A percentile compares a stretch with the other conserved stretches of the same genome.
phyloP scores from a whole-genome alignment of 805 yeast genomes.

The Kodamaea nitidulidarum region DNA sequence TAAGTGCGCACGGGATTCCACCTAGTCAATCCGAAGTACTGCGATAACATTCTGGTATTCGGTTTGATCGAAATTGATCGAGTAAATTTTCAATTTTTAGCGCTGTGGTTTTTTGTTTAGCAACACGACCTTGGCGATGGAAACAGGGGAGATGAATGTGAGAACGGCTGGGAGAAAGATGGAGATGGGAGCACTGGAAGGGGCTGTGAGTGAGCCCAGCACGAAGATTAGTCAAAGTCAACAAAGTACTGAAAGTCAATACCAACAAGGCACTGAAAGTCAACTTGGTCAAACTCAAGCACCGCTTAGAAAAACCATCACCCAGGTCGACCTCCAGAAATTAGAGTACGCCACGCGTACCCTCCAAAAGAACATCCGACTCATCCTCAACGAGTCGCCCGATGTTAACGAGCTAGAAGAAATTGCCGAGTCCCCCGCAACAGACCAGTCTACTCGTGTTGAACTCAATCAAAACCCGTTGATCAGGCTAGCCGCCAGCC shows the following conservation, averaged over 20 bases:
- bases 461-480: constrained; percentile 52
- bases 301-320: constrained; percentile 1
- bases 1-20: neutral
- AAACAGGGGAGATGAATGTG: too few species aligned
- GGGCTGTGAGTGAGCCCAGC: too few species aligned
- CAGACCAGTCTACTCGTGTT: constrained; percentile 43
- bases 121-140: too few species aligned
- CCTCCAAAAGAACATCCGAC: constrained; percentile 15
- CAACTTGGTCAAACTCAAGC: neutral
- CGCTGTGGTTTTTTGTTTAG: too few species aligned
- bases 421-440: constrained; percentile 26
- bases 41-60: too few species aligned
- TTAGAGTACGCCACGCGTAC: constrained; percentile 37
- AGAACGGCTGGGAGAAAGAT: too few species aligned
- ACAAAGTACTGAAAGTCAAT: too few species aligned
- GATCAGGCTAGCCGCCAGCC: constrained; percentile 54
- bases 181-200: too few species aligned
- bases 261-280: too few species aligned
- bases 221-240: too few species aligned
- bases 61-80: too few species aligned
- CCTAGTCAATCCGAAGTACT: neutral
- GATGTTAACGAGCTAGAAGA: constrained; percentile 39
- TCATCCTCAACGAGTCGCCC: constrained; percentile 47
- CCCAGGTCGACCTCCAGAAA: constrained; percentile 32
- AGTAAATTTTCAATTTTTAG: too few species aligned